phyloP scores from a whole-genome alignment of 306 rosid genomes.

The Hippophae tibetana region DNA sequence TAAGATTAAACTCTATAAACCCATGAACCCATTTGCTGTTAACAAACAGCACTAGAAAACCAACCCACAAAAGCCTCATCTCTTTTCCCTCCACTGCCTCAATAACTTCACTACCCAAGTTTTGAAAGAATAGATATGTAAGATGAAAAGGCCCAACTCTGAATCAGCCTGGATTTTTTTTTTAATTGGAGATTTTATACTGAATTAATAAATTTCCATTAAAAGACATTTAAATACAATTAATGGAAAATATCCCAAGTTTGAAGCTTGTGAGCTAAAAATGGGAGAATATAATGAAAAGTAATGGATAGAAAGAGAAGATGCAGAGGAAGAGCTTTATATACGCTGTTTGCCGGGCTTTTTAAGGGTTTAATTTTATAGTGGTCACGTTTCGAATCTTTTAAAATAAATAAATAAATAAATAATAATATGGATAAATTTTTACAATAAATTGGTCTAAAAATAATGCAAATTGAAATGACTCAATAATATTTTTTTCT shows the following conservation, averaged over 20 bases:
- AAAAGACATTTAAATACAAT: conserved; percentile 12
- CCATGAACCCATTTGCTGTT: conserved; percentile 43
- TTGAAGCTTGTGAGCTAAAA: conserved; percentile 17
- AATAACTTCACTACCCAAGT: conserved; percentile 11
- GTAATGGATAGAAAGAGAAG: background rate
- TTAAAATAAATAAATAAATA: background rate
- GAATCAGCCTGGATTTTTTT: background rate
- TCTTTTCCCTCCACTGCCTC: conserved; percentile 25
- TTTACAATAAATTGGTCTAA: no score
- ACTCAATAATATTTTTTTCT: no score
- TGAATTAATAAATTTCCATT: background rate
- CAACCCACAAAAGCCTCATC: conserved; percentile 31
- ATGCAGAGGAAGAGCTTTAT: conserved; percentile 10
- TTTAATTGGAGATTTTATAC: background rate
- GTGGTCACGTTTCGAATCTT: conserved; percentile 42
- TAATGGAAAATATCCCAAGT: background rate
- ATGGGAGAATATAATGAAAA: conserved; percentile 10
- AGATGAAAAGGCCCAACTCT: background rate
- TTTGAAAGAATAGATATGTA: background rate
- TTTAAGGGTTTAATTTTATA: conserved; percentile 24
- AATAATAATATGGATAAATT: background rate
- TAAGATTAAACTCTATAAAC: conserved; percentile 18
- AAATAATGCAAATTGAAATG: no score
- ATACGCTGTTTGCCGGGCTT: conserved; percentile 32
- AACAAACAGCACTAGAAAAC: conserved; percentile 30